Evolutionary conservation across 805 yeast species (phyloP), one percentile per base, ranked within the genome.

Genomic region (Kodamaea kakaduensis): DNA sequence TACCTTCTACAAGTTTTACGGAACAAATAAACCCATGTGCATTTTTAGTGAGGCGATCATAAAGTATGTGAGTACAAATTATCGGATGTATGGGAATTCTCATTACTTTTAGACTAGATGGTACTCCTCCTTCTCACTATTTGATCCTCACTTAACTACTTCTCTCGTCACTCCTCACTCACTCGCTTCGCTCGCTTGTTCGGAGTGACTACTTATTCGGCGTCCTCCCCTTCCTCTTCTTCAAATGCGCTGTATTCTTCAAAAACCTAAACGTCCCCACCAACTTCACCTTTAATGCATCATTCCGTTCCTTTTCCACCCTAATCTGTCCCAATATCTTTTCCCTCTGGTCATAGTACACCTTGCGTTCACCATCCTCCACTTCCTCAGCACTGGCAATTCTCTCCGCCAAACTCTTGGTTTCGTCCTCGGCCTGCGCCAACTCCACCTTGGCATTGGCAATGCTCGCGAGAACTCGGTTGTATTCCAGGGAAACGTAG

Each of bases 401-500:
- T 9, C 51, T 54, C 10, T 25, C 32, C 17, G 50, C 45, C 2
- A 44, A 42, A 1, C 46, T 52, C 5, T 36, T 33, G 23, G 52
- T 43, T 10, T 56, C 45, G 2, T 46, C 51, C 8, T 44, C 43
- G 4, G 18, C 22, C 2, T 45, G 51, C 12, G 43, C 45, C 10
- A 66, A 45, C 35, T 61, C 61, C 0, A 39, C 36, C 15, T 59
- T 50, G 0, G 79, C 69, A 12, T 75, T 81, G 9, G 44, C 43
- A 0, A 72, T 65, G 0, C 87, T 71, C 6, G 56, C 58, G 8
- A 54, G 46, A 0, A 87, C 82, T 34, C 77, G 71, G 13, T 56
- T 58, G 19, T 76, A 69, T 51, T 84, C 90, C 19, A 63, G 65
- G 6, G 56, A 48, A 77, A 80, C 81, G 55, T 84, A 88, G 32